These are phyloP conservation scores for Heliocybe sulcata DNA, from an alignment of 1,284 basidiomycete species.

Conservation along the genomic window DNA sequence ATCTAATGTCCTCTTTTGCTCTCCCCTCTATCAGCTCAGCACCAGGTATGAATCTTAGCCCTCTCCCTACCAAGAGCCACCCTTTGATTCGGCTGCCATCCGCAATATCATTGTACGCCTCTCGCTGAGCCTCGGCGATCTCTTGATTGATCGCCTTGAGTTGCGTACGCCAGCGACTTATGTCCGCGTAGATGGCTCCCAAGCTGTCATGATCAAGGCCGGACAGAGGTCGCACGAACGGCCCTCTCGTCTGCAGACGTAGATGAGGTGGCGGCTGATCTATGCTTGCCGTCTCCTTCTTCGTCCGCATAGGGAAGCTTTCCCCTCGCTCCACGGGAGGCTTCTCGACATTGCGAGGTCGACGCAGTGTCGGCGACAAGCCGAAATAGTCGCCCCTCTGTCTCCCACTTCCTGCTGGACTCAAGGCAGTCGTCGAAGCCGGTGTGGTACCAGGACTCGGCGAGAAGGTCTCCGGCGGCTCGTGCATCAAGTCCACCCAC, in stretches of 20 bases:
- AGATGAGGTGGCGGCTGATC: constrained; percentile 40
- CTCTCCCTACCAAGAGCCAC: constrained; percentile 70
- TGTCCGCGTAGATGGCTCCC: constrained; percentile 57
- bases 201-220: constrained; percentile 60
- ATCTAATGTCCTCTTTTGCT: constrained; percentile 75
- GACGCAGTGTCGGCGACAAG: not conserved
- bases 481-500: constrained; percentile 43
- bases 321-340: constrained; percentile 40
- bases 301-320: constrained; percentile 50
- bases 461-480: constrained; percentile 31
- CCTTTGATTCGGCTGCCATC: constrained; percentile 62
- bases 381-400: not conserved
- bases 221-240: constrained; percentile 65
- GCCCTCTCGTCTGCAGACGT: constrained; percentile 58
- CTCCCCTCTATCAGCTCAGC: constrained; percentile 66
- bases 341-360: constrained; percentile 10
- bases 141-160: constrained; percentile 68
- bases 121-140: constrained; percentile 57
- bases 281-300: not conserved
- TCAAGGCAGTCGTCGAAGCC: constrained; percentile 14
- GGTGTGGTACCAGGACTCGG: constrained; percentile 11
- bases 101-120: constrained; percentile 63
- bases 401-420: constrained; percentile 3
- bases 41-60: constrained; percentile 54
- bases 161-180: constrained; percentile 58